Conservation (phyloP, 768 basidiomycete species). For the Phallus indusiatus region DNA sequence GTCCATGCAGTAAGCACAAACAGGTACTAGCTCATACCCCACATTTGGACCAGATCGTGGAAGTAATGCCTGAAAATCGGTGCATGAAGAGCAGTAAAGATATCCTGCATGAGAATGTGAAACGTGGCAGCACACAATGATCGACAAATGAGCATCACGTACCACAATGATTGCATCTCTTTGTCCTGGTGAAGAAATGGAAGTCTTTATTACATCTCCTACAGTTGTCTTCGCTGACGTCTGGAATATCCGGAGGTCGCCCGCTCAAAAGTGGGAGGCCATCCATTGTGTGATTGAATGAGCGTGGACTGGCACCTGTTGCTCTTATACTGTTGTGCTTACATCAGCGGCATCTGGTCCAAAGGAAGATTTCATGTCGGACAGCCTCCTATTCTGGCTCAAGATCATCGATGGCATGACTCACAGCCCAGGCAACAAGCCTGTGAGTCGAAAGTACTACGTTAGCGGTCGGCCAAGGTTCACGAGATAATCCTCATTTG, state of each 20-base stretch:
- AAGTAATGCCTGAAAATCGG: slow-evolving; percentile 71
- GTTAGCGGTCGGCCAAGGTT: no score
- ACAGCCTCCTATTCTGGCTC: no score
- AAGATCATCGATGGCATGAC: no score
- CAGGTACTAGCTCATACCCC: slow-evolving; percentile 57
- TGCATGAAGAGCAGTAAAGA: slow-evolving; percentile 61
- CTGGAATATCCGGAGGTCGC: slow-evolving; percentile 36
- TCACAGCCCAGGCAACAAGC: no score
- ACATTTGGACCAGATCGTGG: slow-evolving; percentile 40
- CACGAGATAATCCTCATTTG: no score
- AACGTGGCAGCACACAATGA: neutral
- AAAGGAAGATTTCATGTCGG: no score
- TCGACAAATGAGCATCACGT: slow-evolving; percentile 17
- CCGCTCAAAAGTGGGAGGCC: slow-evolving; percentile 70
- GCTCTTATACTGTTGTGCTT: no score
- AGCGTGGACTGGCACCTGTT: neutral
- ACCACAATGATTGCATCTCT: slow-evolving; percentile 73
- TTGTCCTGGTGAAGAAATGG: slow-evolving; percentile 52
- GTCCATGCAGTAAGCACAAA: slow-evolving; percentile 71
- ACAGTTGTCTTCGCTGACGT: slow-evolving; percentile 33
- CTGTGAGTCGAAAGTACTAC: no score
- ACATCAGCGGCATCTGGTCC: no score
- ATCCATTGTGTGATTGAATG: neutral
- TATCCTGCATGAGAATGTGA: slow-evolving; percentile 38
- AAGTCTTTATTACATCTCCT: slow-evolving; percentile 72